Percentiles rank a stretch among this genome's conserved stretches.
Conservation (phyloP, 1,284 basidiomycete species). For the Puccinia novopanici region DNA sequence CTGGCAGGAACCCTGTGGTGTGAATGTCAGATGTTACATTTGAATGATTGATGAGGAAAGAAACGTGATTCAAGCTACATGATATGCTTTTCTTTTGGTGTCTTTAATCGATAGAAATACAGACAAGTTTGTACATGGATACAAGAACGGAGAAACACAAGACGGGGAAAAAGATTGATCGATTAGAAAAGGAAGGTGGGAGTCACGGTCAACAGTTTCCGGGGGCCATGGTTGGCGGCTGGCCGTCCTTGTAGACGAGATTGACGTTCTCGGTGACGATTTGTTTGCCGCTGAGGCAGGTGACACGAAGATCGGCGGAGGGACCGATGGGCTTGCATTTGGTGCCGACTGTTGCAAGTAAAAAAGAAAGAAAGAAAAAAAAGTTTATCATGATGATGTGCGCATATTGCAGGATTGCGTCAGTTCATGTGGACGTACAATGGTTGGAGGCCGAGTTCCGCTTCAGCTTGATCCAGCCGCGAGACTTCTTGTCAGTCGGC, state of each 20-base stretch:
- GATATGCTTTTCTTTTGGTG: too few relatives aligned
- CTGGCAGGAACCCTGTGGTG: too few relatives aligned
- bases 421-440: slow-evolving; percentile 22
- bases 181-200: too few relatives aligned
- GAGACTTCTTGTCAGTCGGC: background rate
- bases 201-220: slow-evolving; percentile 5
- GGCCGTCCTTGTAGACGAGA: background rate
- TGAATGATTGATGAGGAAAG: too few relatives aligned
- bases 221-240: background rate
- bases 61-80: too few relatives aligned
- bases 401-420: background rate
- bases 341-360: background rate
- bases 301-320: slow-evolving; percentile 16
- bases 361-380: too few relatives aligned
- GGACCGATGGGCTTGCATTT: background rate
- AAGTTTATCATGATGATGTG: background rate
- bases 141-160: background rate
- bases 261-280: slow-evolving; percentile 24
- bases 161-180: too few relatives aligned
- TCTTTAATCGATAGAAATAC: too few relatives aligned
- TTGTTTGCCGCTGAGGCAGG: slow-evolving; percentile 20
- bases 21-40: too few relatives aligned
- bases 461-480: slow-evolving; percentile 3
- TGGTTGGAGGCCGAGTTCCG: slow-evolving; percentile 7
- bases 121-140: too few relatives aligned